A percentile compares a stretch with the other conserved stretches of the same genome.
These are phyloP conservation scores for Cudoniella acicularis DNA, from an alignment of 495 filamentous ascomycete genomes.

Conservation along the genomic window DNA sequence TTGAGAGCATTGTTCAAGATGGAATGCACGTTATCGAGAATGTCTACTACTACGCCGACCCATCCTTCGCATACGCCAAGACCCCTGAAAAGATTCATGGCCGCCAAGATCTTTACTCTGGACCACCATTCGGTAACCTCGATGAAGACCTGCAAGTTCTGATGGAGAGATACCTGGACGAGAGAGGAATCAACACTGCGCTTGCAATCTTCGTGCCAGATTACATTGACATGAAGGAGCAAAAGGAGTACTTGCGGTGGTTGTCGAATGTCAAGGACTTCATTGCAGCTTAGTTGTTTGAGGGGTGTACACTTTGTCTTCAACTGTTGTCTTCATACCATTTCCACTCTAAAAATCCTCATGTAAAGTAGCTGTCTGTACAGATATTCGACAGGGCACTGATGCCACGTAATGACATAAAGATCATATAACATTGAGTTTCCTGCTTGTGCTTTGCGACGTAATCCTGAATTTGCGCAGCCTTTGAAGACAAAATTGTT, in stretches of 20 bases:
- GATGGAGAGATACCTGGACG: conserved; percentile 91
- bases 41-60: conserved; percentile 77
- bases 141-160: conserved; percentile 93
- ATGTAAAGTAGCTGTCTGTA: conserved; percentile 18
- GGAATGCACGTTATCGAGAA: conserved; percentile 87
- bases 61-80: conserved; percentile 59
- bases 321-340: conserved; percentile 22
- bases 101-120: conserved; percentile 76
- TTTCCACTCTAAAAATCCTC: conserved; percentile 20
- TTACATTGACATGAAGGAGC: conserved; percentile 98
- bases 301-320: conserved; percentile 10
- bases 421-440: no score
- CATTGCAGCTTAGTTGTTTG: conserved; percentile 54
- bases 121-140: conserved; percentile 88
- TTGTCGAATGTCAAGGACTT: conserved; percentile 79
- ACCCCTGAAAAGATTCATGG: conserved; percentile 42
- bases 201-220: conserved; percentile 90
- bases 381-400: conserved; percentile 2
- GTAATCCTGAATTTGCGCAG: no score
- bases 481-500: no score
- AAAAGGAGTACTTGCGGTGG: conserved; percentile 95
- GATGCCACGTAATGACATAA: conserved; percentile 15
- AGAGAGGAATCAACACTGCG: conserved; percentile 83
- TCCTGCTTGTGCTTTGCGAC: no score
- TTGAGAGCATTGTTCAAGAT: conserved; percentile 85